Base-by-base conservation (phyloP, 1,284 basidiomycete species). In the Rhodofomes roseus region DNA sequence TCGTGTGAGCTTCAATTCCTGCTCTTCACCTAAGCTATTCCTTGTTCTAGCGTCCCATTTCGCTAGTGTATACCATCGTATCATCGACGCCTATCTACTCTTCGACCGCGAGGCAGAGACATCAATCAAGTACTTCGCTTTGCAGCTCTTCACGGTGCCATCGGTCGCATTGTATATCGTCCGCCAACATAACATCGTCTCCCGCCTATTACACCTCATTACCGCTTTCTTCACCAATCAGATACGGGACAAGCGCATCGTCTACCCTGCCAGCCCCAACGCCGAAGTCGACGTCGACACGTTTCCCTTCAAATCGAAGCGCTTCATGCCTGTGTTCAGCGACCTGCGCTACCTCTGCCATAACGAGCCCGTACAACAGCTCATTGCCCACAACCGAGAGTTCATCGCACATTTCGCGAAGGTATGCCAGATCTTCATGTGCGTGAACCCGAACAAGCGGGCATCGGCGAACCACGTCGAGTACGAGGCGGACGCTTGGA, bases 401-500 rank as follows among this genome's bases (percentile, higher is more conserved):
- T 84, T 84, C 68, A 83, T 92, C 66, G 65, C 74, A n/a, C 80
- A 84, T 43, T 88, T 77, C 66, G 75, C 74, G 18, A 79, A 82
- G 59, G 89, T 92, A 12, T 90, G 93, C 71, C 86, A 89, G 65
- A 79, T 96, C 48, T 97, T 97, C 79, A 93, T 93, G 81, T 92
- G 90, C 64, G 83, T 97, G 67, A 95, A 96, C 68, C 89, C 93
- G 0, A 94, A 94, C 72, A 87, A 89, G 65, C 84, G 95, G n/a
- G 92, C 91, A 11, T 85, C 81, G 5, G 82, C 84, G 18, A 86
- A 78, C 60, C 96, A 98, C 67, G 87, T 97, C 66, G 95, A 97
- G 72, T 98, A 93, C 74, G 96, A 98, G 74, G 89, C 90, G 36
- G 96, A 98, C 66, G 87, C 89, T 31, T 97, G 95, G 93, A 92